Percentiles rank a stretch among this genome's conserved stretches.
Conservation (phyloP, 169 alveolate species). For the Plasmodium relictum region DNA sequence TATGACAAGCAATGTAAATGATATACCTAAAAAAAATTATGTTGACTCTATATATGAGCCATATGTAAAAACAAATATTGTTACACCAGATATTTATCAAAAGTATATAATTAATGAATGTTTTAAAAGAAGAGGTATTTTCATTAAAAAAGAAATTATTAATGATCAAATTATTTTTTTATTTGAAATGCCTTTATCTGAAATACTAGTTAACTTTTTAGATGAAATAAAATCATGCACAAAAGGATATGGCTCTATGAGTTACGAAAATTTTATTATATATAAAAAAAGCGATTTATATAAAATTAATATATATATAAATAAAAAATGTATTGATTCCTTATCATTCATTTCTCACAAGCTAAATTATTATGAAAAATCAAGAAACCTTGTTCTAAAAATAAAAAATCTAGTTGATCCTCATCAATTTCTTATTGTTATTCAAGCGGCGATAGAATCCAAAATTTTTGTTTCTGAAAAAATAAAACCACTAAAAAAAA, state of each 20-base stretch:
- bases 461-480: conserved; percentile 91
- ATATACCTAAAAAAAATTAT: conserved; percentile 56
- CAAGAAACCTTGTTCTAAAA: conserved; percentile 82
- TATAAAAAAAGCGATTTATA: conserved; percentile 87
- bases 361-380: conserved; percentile 84
- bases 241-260: conserved; percentile 92
- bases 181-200: conserved; percentile 93
- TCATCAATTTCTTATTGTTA: conserved; percentile 91
- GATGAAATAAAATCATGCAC: conserved; percentile 92
- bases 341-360: conserved; percentile 89
- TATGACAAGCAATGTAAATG: conserved; percentile 76
- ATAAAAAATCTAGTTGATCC: conserved; percentile 91
- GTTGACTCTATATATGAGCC: conserved; percentile 63
- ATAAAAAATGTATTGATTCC: conserved; percentile 92
- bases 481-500: conserved; percentile 92
- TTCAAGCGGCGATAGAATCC: conserved; percentile 92
- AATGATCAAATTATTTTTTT: conserved; percentile 81
- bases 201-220: conserved; percentile 93
- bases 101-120: conserved; percentile 65
- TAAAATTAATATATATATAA: conserved; percentile 86
- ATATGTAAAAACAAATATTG: conserved; percentile 67
- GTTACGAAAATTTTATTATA: conserved; percentile 87
- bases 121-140: conserved; percentile 80
- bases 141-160: conserved; percentile 72
- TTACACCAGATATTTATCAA: conserved; percentile 64